phyloP scores from a whole-genome alignment of 208 protist genomes.

The Crithidia mellificae region DNA sequence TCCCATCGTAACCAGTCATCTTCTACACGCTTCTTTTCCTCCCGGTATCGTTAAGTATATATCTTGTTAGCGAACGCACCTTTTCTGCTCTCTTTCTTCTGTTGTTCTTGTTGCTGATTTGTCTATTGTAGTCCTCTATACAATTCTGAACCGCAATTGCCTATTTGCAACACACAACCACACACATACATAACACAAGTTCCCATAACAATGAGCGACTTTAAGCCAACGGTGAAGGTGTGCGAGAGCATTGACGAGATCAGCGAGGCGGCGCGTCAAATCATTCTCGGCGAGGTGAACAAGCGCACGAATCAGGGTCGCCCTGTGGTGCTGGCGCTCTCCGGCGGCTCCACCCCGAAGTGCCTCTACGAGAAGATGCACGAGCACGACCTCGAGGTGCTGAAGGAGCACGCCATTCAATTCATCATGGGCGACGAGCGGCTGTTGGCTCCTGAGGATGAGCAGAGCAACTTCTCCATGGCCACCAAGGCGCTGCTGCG shows the following conservation, averaged over 20 bases:
- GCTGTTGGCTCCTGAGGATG: slow-evolving; percentile 45
- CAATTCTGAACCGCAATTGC: too few species aligned
- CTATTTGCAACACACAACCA: too few species aligned
- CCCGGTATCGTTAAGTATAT: too few species aligned
- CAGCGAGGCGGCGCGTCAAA: slow-evolving; percentile 36
- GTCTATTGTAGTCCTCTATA: too few species aligned
- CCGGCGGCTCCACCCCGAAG: slow-evolving; percentile 77
- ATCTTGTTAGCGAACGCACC: too few species aligned
- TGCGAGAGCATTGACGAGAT: slow-evolving; percentile 42
- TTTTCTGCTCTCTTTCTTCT: too few species aligned
- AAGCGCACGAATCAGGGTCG: slow-evolving; percentile 1
- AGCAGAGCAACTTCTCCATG: slow-evolving; percentile 74
- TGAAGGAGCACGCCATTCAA: slow-evolving; percentile 38
- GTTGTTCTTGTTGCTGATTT: too few species aligned
- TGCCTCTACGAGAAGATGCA: slow-evolving; percentile 55
- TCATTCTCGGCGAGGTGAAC: slow-evolving; percentile 39
- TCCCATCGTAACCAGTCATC: too few species aligned
- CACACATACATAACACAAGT: neutral
- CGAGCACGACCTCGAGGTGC: slow-evolving; percentile 39
- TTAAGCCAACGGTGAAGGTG: slow-evolving; percentile 44
- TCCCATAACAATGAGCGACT: slow-evolving; percentile 25
- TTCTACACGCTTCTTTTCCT: too few species aligned
- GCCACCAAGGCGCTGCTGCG: slow-evolving; percentile 52
- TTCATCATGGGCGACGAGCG: slow-evolving; percentile 83
- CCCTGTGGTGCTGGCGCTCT: slow-evolving; percentile 61